Evolutionary conservation across 176 grass and related monocot genomes (phyloP).

Genomic region (Carex myosuroides): DNA sequence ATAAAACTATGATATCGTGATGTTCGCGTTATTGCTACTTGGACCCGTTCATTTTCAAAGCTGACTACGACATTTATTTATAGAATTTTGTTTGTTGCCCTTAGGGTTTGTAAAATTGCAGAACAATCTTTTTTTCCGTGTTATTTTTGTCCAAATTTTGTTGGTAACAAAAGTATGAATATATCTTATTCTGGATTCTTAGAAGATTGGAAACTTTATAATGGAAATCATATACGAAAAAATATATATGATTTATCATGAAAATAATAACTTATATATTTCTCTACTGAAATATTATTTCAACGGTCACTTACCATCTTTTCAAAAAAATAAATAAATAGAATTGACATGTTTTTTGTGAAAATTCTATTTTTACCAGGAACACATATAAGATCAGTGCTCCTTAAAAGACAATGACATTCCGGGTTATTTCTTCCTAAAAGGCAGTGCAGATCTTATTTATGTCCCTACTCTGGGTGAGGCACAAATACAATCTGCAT

Average conservation of each 20-base stretch:
- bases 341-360: no score
- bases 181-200: background rate
- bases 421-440: no score
- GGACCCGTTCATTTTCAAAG: background rate
- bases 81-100: background rate
- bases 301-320: no score
- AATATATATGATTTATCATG: background rate
- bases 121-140: background rate
- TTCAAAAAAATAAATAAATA: no score
- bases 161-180: background rate
- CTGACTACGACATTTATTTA: background rate
- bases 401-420: no score
- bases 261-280: background rate
- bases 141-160: background rate
- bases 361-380: no score
- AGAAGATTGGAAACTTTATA: background rate
- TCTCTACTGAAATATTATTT: no score
- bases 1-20: background rate
- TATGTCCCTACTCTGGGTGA: no score
- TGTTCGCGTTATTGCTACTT: background rate
- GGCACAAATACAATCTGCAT: no score
- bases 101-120: background rate
- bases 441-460: no score
- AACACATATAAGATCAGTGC: no score
- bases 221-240: background rate